These are phyloP conservation scores for Ophiostoma pallidulum DNA, from an alignment of 2,329 filamentous ascomycete species.

Conservation along the genomic window DNA sequence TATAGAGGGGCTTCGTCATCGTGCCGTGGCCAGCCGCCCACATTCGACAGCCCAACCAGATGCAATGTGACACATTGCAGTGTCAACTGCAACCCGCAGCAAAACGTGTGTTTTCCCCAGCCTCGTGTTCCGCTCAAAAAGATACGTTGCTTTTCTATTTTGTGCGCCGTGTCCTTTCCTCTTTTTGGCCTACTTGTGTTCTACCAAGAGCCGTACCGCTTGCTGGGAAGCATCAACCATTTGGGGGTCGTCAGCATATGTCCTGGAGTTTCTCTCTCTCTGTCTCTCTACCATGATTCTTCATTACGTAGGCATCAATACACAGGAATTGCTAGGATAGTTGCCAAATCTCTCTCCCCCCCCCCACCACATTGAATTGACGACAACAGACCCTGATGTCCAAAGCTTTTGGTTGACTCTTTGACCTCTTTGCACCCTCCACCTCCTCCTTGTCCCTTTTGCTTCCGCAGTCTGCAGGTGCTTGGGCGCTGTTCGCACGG, in stretches of 20 bases:
- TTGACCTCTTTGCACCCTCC: background rate
- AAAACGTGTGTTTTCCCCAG: background rate
- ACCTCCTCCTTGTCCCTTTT: background rate
- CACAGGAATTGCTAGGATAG: background rate
- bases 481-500: background rate
- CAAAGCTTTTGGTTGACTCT: constrained; percentile 3
- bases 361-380: no score
- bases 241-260: no score
- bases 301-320: no score
- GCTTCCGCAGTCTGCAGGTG: background rate
- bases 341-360: background rate
- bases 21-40: background rate
- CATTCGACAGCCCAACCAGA: background rate
- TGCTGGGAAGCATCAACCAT: no score
- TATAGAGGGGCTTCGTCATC: no score
- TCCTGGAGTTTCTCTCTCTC: background rate
- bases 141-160: background rate
- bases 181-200: no score
- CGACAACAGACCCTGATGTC: background rate
- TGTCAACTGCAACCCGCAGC: constrained; percentile 5
- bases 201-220: no score
- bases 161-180: no score
- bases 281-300: background rate
- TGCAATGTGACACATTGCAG: background rate
- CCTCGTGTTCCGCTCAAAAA: background rate